Evolutionary conservation across 768 basidiomycete genomes (phyloP).

Genomic region (Russula foetens): DNA sequence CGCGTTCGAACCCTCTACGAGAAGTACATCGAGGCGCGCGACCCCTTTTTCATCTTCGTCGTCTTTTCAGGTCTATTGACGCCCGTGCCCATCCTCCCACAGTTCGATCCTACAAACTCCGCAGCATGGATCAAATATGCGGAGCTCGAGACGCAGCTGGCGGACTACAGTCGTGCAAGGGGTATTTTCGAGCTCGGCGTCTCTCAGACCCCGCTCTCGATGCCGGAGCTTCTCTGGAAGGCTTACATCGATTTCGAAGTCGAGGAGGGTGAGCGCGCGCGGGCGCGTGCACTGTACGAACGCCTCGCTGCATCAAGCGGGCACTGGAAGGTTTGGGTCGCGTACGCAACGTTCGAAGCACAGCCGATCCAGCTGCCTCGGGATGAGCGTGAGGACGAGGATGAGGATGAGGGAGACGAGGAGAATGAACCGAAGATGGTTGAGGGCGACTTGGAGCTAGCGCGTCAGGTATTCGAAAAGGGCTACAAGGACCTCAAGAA

Average conservation of each 20-base stretch:
- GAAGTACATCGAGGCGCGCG: constrained; percentile 81
- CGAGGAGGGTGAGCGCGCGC: constrained; percentile 85
- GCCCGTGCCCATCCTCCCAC: neutral
- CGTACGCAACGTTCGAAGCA: constrained; percentile 89
- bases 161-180: constrained; percentile 82
- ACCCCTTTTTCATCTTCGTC: neutral
- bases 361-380: constrained; percentile 61
- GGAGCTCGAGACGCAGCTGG: constrained; percentile 80
- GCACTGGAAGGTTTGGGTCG: constrained; percentile 96
- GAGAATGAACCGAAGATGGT: constrained; percentile 45
- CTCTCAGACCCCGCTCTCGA: constrained; percentile 74
- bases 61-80: neutral
- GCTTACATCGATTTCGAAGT: constrained; percentile 96
- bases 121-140: constrained; percentile 96
- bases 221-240: constrained; percentile 94
- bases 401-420: constrained; percentile 49
- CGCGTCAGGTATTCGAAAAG: constrained; percentile 75
- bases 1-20: constrained; percentile 86
- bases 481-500: constrained; percentile 82
- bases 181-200: constrained; percentile 92
- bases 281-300: constrained; percentile 81
- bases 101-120: constrained; percentile 87
- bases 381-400: constrained; percentile 62
- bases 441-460: constrained; percentile 60
- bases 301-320: constrained; percentile 77